Base-by-base conservation (phyloP, 257 asterid genomes). In the Solanum stenotomum region DNA sequence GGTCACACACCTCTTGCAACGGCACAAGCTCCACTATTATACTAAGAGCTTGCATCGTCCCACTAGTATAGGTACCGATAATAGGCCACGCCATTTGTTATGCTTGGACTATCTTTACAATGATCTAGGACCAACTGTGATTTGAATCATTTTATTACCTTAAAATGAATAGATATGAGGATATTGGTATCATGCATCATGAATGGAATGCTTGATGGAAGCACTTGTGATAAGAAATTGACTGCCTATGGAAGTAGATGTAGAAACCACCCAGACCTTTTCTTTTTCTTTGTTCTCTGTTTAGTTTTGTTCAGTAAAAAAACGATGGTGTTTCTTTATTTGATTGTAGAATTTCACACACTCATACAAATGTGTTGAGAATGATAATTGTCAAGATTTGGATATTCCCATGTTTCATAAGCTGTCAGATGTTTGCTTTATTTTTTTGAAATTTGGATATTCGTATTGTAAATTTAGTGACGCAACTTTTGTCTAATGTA, bases 401-500 rank as follows among this genome's bases (percentile, higher is more conserved):
- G 6, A 49, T 82, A 10, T 82, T 82, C 65, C 7, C 7, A 82
- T 49, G 44, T 49, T 82, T 82, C 86, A 49, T 8, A 35, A 63
- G 46, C 61, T 23, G 12, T 85, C 42, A n/a, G 49, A 18, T 14
- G 23, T 87, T 52, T 25, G 16, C 52, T 15, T 35, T 49, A 8
- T 12, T 27, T 23, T 63, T n/a, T 38, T n/a, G 6, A n/a, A 49
- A 82, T 29, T 81, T 82, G 86, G 70, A 82, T 49, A 49, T 81
- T 49, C 2, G 70, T 49, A 2, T 44, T 79, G 85, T 44, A 10
- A 82, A 82, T 82, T 18, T 49, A 31, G 71, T 18, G 34, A 49
- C 63, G 6, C 31, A 22, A n/a, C 15, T 76, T 49, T 86, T 38
- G 49, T 78, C 46, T 79, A 63, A 61, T 68, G 84, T 93, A 94